phyloP scores from a whole-genome alignment of 176 grass and related monocot species.

The Eragrostis curvula region DNA sequence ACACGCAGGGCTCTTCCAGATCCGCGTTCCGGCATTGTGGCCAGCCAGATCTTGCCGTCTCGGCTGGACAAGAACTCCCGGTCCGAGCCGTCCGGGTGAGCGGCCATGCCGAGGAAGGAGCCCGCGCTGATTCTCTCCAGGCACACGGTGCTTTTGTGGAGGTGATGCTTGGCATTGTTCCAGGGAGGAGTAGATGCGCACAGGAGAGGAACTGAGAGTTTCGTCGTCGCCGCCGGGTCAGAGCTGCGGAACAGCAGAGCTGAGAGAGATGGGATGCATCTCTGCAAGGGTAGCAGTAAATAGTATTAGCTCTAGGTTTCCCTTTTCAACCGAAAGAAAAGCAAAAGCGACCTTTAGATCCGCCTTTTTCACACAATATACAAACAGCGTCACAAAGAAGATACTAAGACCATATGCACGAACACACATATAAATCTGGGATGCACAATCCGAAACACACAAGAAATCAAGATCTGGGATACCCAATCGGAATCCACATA shows the following conservation, averaged over 20 bases:
- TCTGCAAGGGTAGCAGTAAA: neutral
- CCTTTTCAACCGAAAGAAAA: too few relatives aligned
- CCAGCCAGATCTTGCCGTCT: conserved; percentile 37
- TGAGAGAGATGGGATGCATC: neutral
- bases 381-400: too few relatives aligned
- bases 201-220: neutral
- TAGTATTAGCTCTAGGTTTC: too few relatives aligned
- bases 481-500: too few relatives aligned
- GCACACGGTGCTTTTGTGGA: neutral
- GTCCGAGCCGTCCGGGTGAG: conserved; percentile 41
- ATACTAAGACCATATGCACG: too few relatives aligned
- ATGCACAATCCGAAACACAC: too few relatives aligned
- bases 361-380: too few relatives aligned
- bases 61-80: conserved; percentile 18
- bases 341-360: too few relatives aligned
- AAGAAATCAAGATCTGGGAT: too few relatives aligned
- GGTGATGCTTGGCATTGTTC: neutral
- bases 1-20: conserved; percentile 8
- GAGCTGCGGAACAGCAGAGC: neutral
- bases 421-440: too few relatives aligned
- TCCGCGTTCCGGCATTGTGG: conserved; percentile 3
- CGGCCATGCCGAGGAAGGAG: neutral
- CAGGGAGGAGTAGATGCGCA: neutral
- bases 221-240: neutral
- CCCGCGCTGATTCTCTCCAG: conserved; percentile 30